Base-by-base conservation (phyloP, 208 protist species). In the Trypanosoma melophagium region DNA sequence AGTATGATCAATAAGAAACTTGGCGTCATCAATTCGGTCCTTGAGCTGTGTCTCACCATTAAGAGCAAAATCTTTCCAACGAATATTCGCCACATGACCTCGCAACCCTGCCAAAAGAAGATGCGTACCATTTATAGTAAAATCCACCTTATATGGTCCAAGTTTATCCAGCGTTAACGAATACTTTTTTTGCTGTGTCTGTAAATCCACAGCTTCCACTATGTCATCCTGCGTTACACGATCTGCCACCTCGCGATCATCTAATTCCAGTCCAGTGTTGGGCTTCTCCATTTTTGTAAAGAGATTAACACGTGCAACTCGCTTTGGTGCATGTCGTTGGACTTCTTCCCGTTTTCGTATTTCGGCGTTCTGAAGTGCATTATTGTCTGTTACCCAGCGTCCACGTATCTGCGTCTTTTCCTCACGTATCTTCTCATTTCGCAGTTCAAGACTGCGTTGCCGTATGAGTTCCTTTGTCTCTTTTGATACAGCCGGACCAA, bases 1-100 rank as follows among this genome's bases (percentile, higher is more conserved):
- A 44, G 93, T 96, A 73, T 99, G 94, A 66, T 99, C 98, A 60
- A 99, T 92, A 31, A 99, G 87, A 66, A 98, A 99, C 50, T 88
- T 83, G 31, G 97, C 93, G 66, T 98, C 97, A 53, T 83, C 89
- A 55, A 98, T 76, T 17, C 91, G 90, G 69, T 99, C 96, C 75
- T 95, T 84, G 13, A 98, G 82, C 61, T 98, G 90, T 19, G 95
- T 83, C 72, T 99, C 97, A n/a, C 87, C 91, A 22, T 91, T 71
- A 16, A 98, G 86, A 47, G 77, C 76, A 71, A 96, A 96, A 19
- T 84, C 75, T 73, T 90, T 88, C 98, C 98, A 99, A 51, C 97
- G 86, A 17, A 99, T 78, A 51, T 98, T 88, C 7, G 96, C 92
- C 60, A 99, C 67, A 81, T 99, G 98, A 5, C 98, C 98, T 31